These are phyloP conservation scores for Aspergillus diversus DNA, from an alignment of 495 filamentous ascomycete genomes.

Conservation along the genomic window DNA sequence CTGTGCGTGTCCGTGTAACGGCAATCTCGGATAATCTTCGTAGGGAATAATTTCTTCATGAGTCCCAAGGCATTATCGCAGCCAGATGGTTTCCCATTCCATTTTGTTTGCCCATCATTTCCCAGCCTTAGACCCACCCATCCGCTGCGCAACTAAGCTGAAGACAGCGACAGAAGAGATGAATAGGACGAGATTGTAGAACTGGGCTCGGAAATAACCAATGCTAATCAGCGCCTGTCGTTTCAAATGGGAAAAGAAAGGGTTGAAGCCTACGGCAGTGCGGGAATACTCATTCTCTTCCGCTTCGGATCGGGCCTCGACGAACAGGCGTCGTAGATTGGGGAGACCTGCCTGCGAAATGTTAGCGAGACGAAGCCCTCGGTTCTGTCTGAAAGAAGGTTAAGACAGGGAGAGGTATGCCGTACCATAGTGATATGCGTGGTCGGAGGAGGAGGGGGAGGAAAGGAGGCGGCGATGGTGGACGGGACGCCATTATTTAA, in stretches of 20 bases:
- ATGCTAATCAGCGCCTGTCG: neutral
- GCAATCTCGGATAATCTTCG: neutral
- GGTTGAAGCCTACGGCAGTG: slow-evolving; percentile 66
- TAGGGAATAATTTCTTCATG: slow-evolving; percentile 2
- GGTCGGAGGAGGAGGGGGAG: neutral
- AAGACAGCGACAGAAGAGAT: slow-evolving; percentile 93
- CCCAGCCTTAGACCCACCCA: slow-evolving; percentile 51
- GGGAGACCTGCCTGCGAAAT: slow-evolving; percentile 76
- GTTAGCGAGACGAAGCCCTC: neutral
- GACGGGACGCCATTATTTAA: slow-evolving; percentile 7
- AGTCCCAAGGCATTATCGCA: neutral
- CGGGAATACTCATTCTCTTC: slow-evolving; percentile 95
- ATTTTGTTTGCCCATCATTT: slow-evolving; percentile 31
- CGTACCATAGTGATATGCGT: slow-evolving; percentile 23
- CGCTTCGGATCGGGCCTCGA: slow-evolving; percentile 88
- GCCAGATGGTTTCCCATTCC: neutral
- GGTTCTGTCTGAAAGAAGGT: neutral
- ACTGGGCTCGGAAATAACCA: slow-evolving; percentile 53
- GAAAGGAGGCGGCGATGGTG: slow-evolving; percentile 10
- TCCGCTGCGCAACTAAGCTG: slow-evolving; percentile 83
- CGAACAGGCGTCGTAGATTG: slow-evolving; percentile 93
- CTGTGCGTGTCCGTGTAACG: neutral
- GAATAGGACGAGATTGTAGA: slow-evolving; percentile 96
- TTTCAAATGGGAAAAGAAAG: neutral
- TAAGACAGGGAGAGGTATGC: too few species aligned